phyloP scores from a whole-genome alignment of 1,284 basidiomycete genomes.

The Inonotus hispidus region DNA sequence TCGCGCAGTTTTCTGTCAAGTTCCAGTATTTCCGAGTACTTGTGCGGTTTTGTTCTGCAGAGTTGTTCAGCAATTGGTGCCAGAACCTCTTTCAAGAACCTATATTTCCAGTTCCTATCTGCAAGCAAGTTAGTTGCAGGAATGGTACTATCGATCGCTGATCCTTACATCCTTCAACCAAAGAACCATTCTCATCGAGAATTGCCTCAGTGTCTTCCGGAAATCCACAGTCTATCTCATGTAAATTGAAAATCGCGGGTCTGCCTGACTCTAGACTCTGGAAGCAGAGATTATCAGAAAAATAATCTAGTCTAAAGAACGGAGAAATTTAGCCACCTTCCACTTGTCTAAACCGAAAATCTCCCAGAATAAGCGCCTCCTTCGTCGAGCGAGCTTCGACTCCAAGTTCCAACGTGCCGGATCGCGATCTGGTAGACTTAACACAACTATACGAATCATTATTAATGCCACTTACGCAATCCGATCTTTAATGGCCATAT shows the following conservation, averaged over 20 bases:
- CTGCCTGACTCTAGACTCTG: slow-evolving; percentile 16
- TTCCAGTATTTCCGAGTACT: slow-evolving; percentile 17
- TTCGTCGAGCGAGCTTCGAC: slow-evolving; percentile 22
- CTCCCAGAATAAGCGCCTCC: slow-evolving; percentile 28
- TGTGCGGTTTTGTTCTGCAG: slow-evolving; percentile 3
- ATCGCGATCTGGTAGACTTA: slow-evolving; percentile 24
- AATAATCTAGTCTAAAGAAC: background rate
- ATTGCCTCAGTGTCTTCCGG: slow-evolving; percentile 14
- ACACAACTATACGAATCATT: background rate
- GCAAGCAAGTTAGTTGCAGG: background rate
- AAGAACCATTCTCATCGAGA: slow-evolving; percentile 4
- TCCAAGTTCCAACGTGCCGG: slow-evolving; percentile 25
- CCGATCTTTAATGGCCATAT: slow-evolving; percentile 15
- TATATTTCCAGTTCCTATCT: slow-evolving; percentile 14
- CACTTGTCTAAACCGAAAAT: slow-evolving; percentile 18
- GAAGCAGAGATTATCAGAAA: background rate
- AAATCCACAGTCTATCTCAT: slow-evolving; percentile 15
- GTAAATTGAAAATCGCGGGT: slow-evolving; percentile 15
- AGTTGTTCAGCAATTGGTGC: slow-evolving; percentile 5
- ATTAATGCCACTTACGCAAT: slow-evolving; percentile 17
- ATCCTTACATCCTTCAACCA: slow-evolving; percentile 11
- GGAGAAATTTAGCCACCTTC: slow-evolving; percentile 4
- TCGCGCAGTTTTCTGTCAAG: slow-evolving; percentile 16
- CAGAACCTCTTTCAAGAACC: slow-evolving; percentile 11
- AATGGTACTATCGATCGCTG: background rate